These are phyloP conservation scores for Pythium oligandrum DNA, from an alignment of 352 stramenopile genomes.

Conservation along the genomic window DNA sequence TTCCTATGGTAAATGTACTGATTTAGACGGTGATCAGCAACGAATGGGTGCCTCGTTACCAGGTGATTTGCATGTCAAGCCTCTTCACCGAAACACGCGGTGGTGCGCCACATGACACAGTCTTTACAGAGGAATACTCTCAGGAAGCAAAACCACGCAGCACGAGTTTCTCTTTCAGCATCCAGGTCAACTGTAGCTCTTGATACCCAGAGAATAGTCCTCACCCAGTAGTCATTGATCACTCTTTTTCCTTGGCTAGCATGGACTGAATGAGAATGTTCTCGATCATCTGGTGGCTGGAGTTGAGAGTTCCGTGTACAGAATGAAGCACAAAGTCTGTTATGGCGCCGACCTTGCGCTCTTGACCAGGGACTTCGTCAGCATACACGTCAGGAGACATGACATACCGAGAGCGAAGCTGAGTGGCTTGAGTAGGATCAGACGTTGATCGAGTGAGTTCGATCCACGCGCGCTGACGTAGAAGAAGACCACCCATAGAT, in stretches of 20 bases:
- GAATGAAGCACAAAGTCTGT: constrained; percentile 48
- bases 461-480: constrained; percentile 10
- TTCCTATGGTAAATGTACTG: no score
- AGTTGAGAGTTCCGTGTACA: constrained; percentile 30
- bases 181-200: no score
- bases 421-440: constrained; percentile 11
- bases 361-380: constrained; percentile 22
- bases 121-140: no score
- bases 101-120: no score
- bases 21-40: no score
- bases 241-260: not conserved
- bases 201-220: not conserved
- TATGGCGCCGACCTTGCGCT: constrained; percentile 32
- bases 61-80: no score
- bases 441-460: constrained; percentile 5
- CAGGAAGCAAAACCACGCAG: no score
- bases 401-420: constrained; percentile 8
- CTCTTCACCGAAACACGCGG: no score
- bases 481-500: constrained; percentile 10
- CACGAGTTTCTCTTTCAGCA: no score
- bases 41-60: no score
- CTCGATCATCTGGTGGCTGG: constrained; percentile 51
- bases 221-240: not conserved
- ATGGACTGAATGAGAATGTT: constrained; percentile 18
- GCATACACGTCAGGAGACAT: constrained; percentile 24